These are phyloP conservation scores for Orychophragmus violaceus DNA, from an alignment of 345 rosid genomes.

Conservation along the genomic window DNA sequence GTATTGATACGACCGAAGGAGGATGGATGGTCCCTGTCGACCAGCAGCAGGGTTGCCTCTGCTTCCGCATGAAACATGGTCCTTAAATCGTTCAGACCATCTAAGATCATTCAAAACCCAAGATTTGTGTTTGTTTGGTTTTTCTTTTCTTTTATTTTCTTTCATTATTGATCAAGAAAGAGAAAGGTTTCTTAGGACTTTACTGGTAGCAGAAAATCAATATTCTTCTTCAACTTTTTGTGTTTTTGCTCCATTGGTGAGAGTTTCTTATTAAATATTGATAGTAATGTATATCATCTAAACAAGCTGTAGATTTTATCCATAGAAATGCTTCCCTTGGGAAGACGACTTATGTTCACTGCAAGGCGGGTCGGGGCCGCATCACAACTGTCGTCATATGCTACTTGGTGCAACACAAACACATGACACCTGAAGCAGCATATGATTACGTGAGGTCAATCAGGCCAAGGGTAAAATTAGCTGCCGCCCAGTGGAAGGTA, in stretches of 20 bases:
- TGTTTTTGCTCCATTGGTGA: not conserved
- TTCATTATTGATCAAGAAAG: no score
- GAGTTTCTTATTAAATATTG: not conserved
- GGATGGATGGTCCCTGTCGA: constrained; percentile 96
- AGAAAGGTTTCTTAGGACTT: no score
- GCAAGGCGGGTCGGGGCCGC: constrained; percentile 98
- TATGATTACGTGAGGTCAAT: constrained; percentile 69
- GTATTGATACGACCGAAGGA: constrained; percentile 77
- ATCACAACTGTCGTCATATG: constrained; percentile 92
- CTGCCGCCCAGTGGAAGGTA: constrained; percentile 90
- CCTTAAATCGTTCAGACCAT: constrained; percentile 38
- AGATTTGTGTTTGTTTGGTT: not conserved
- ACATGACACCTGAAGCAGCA: constrained; percentile 81
- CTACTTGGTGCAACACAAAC: constrained; percentile 79
- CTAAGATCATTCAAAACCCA: constrained; percentile 7
- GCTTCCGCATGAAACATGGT: constrained; percentile 79
- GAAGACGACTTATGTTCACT: constrained; percentile 76
- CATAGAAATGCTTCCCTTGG: constrained; percentile 48
- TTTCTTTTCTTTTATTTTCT: not conserved
- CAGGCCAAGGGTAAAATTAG: constrained; percentile 84
- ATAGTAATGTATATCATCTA: not conserved
- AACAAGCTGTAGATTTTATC: constrained; percentile 82
- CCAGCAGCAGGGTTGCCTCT: constrained; percentile 78
- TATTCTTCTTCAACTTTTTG: not conserved
- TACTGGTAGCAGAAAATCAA: not conserved